These are phyloP conservation scores for Fomitopsis pinicola DNA, from an alignment of 1,284 basidiomycete genomes.

Conservation along the genomic window DNA sequence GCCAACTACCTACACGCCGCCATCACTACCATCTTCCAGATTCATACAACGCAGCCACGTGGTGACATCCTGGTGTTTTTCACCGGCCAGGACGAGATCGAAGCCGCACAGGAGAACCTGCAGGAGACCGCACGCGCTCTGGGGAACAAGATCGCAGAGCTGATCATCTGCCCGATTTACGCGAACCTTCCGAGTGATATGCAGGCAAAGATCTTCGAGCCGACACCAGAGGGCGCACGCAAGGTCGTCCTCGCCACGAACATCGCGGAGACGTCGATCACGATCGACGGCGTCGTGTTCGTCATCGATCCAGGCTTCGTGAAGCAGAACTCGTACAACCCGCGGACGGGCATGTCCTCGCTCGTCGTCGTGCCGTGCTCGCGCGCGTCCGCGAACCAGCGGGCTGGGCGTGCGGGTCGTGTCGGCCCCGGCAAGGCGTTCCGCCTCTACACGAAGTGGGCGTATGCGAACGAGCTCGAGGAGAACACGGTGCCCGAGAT, in stretches of 20 bases:
- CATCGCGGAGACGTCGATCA: slow-evolving; percentile 98
- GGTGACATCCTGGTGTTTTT: slow-evolving; percentile 99
- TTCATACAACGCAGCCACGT: slow-evolving; percentile 96
- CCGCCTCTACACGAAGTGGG: slow-evolving; percentile 95
- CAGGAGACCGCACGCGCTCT: slow-evolving; percentile 93
- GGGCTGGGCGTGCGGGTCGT: slow-evolving; percentile 95
- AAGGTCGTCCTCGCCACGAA: slow-evolving; percentile 99
- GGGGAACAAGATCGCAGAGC: slow-evolving; percentile 93
- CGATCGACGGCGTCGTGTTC: slow-evolving; percentile 96
- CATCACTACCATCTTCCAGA: slow-evolving; percentile 98
- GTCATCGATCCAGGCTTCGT: slow-evolving; percentile 98
- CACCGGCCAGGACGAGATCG: slow-evolving; percentile 99
- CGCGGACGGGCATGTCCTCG: slow-evolving; percentile 94
- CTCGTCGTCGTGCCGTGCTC: slow-evolving; percentile 96
- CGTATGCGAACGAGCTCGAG: slow-evolving; percentile 94
- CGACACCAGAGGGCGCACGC: slow-evolving; percentile 92
- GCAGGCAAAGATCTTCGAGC: slow-evolving; percentile 99
- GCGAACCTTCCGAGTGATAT: slow-evolving; percentile 97
- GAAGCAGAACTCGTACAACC: slow-evolving; percentile 97
- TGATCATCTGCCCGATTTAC: slow-evolving; percentile 97
- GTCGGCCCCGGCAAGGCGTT: slow-evolving; percentile 99
- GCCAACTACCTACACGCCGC: slow-evolving; percentile 98
- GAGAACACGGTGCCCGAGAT: slow-evolving; percentile 98
- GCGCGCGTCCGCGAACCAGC: slow-evolving; percentile 93
- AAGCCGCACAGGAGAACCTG: slow-evolving; percentile 93